Evolutionary conservation across 257 asterid species (phyloP).

Genomic region (Petrea volubilis): DNA sequence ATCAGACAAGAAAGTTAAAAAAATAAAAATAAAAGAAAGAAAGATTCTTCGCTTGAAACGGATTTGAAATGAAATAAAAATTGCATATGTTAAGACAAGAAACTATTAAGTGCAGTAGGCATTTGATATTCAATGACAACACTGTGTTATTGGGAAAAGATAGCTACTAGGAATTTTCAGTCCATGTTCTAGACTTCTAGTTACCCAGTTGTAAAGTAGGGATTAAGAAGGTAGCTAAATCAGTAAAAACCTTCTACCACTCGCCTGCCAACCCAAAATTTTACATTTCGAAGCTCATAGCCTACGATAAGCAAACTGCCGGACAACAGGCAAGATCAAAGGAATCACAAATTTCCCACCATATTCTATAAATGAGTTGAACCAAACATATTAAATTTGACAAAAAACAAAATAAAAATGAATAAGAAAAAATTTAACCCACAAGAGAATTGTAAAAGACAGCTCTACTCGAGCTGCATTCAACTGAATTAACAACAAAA

Average conservation of each 20-base stretch:
- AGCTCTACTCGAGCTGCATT: background rate
- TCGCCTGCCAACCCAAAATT: background rate
- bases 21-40: too few species aligned
- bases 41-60: conserved; percentile 5
- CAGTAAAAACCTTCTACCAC: background rate
- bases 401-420: background rate
- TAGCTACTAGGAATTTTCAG: conserved; percentile 8
- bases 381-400: conserved; percentile 5
- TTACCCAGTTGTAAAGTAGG: background rate
- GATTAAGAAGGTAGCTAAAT: background rate
- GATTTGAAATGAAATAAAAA: background rate
- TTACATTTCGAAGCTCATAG: background rate
- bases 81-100: background rate
- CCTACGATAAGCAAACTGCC: background rate
- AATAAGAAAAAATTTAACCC: background rate
- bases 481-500: too few species aligned
- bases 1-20: conserved; percentile 3
- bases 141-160: conserved; percentile 11
- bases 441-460: background rate
- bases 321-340: conserved; percentile 3
- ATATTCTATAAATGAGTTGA: background rate
- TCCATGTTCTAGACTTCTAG: background rate
- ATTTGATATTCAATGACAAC: background rate
- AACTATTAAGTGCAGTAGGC: background rate
- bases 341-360: background rate